Conservation (phyloP, 371 early-diverging fungal genomes). For the Thermomucor indicae-seudaticae region DNA sequence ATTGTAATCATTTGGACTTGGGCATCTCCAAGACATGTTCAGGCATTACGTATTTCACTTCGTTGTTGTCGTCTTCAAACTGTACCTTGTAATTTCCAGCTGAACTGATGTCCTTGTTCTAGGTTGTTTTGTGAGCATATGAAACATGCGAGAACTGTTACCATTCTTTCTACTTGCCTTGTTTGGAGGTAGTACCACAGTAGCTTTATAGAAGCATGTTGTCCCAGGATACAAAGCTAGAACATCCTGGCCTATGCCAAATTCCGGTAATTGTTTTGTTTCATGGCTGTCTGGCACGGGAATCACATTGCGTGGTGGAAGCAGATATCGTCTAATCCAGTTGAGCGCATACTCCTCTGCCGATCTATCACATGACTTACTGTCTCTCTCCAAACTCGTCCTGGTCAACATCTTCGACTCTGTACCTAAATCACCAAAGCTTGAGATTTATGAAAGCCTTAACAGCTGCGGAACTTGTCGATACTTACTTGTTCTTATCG, state of each 20-base stretch:
- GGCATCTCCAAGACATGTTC: constrained; percentile 58
- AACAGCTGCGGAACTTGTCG: neutral
- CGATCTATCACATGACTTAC: no score
- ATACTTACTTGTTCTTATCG: constrained; percentile 58
- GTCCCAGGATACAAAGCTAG: constrained; percentile 83
- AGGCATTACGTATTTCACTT: constrained; percentile 43
- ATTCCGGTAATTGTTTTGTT: constrained; percentile 40
- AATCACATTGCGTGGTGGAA: constrained; percentile 60
- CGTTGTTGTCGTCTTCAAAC: constrained; percentile 69
- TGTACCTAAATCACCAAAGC: constrained; percentile 56
- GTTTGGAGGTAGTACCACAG: constrained; percentile 63
- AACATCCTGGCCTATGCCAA: constrained; percentile 63
- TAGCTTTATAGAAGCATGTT: constrained; percentile 83
- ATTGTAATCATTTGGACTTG: no score
- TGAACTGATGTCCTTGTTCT: constrained; percentile 35
- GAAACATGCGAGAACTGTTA: neutral
- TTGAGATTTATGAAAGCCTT: neutral
- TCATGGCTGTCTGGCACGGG: constrained; percentile 54
- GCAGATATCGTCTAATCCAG: constrained; percentile 51
- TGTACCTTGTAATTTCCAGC: constrained; percentile 48
- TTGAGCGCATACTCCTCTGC: neutral
- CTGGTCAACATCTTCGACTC: constrained; percentile 75
- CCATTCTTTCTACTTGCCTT: constrained; percentile 40
- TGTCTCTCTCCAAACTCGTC: constrained; percentile 61
- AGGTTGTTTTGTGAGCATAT: neutral